A percentile compares a stretch with the other conserved stretches of the same genome.
These are phyloP conservation scores for Metschnikowia rubicola DNA, from an alignment of 805 yeast genomes.

Conservation along the genomic window DNA sequence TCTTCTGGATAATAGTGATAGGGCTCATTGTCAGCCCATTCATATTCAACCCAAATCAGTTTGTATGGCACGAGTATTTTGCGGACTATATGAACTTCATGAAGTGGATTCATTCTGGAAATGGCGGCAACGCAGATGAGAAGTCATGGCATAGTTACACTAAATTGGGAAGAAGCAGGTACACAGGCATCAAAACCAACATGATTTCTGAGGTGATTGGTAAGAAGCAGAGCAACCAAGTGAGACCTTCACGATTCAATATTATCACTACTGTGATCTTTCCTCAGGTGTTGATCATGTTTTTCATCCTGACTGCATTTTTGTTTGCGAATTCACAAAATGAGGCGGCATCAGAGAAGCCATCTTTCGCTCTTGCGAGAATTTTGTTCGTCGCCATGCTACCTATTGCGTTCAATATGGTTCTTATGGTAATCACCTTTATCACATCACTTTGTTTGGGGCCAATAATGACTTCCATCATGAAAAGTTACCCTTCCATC, in stretches of 20 bases:
- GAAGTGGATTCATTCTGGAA: constrained; percentile 58
- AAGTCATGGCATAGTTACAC: constrained; percentile 14
- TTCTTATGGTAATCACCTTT: constrained; percentile 38
- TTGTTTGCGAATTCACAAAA: constrained; percentile 54
- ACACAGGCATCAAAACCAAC: constrained; percentile 15
- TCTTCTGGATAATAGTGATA: constrained; percentile 95
- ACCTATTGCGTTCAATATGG: constrained; percentile 46
- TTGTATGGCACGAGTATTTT: constrained; percentile 93
- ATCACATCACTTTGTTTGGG: constrained; percentile 47
- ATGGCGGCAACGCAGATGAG: neutral
- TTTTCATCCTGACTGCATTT: constrained; percentile 43
- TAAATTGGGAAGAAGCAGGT: constrained; percentile 12
- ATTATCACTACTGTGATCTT: constrained; percentile 40
- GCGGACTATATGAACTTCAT: constrained; percentile 93
- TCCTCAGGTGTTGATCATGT: constrained; percentile 33
- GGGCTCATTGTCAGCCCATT: constrained; percentile 91
- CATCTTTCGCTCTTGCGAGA: constrained; percentile 43
- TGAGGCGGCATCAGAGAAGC: constrained; percentile 32
- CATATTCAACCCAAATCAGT: constrained; percentile 96
- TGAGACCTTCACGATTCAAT: constrained; percentile 47
- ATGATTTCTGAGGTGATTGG: constrained; percentile 28
- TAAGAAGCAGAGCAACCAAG: constrained; percentile 40
- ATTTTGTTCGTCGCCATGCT: constrained; percentile 42
- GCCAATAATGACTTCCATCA: constrained; percentile 45
- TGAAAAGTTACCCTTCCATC: constrained; percentile 44